These are phyloP conservation scores for Cladosporium sp. DNA, from an alignment of 2,329 filamentous ascomycete genomes.

Conservation along the genomic window DNA sequence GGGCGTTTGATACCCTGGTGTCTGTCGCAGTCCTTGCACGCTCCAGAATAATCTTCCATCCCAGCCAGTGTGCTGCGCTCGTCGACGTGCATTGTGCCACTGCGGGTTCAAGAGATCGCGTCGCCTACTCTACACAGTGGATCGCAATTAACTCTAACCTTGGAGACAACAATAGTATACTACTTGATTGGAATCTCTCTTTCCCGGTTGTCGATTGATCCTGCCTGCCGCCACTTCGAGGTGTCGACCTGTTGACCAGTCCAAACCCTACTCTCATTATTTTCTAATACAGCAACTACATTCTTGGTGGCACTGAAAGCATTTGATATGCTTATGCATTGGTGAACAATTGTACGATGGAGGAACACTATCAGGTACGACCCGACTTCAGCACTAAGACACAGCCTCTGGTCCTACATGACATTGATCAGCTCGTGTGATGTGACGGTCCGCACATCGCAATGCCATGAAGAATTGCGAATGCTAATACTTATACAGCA, in stretches of 20 bases:
- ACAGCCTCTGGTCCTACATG: neutral
- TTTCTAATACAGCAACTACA: neutral
- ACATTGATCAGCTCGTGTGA: neutral
- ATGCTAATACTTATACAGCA: neutral
- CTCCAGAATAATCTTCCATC: constrained; percentile 1
- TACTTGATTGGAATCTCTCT: neutral
- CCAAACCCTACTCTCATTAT: neutral
- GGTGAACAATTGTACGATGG: neutral
- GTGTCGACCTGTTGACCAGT: neutral
- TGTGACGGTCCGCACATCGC: neutral
- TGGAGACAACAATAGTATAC: neutral
- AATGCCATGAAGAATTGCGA: neutral
- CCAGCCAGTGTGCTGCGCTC: neutral
- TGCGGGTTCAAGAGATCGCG: neutral
- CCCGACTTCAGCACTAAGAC: neutral
- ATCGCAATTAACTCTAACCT: neutral
- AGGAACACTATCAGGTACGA: constrained; percentile 13
- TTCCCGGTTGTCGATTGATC: neutral
- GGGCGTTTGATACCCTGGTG: neutral
- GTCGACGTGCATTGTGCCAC: neutral
- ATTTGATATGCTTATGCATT: constrained; percentile 5
- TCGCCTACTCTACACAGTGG: neutral
- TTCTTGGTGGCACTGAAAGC: neutral
- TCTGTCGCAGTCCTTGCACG: neutral
- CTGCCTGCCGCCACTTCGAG: neutral